phyloP scores from a whole-genome alignment of 176 grass and related monocot species.

The Bothriochloa decipiens region DNA sequence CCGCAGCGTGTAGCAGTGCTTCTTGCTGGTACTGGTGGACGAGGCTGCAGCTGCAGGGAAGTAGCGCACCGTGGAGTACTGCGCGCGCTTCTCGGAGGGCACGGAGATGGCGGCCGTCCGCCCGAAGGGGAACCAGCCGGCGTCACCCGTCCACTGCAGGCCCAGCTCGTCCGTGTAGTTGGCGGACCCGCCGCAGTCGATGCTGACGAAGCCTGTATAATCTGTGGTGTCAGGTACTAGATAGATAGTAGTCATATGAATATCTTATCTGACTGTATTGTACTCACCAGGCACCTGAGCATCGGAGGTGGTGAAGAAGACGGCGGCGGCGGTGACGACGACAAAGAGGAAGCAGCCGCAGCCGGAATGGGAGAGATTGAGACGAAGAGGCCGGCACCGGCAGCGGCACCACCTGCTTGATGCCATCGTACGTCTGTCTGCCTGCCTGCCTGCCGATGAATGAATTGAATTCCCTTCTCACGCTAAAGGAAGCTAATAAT shows the following conservation, averaged over 20 bases:
- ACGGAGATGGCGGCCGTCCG: slow-evolving; percentile 43
- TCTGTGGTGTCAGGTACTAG: too few relatives aligned
- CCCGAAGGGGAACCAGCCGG: neutral
- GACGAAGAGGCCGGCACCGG: too few relatives aligned
- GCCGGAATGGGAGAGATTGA: neutral
- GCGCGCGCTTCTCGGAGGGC: slow-evolving; percentile 45
- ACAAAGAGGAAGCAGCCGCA: neutral
- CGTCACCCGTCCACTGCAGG: slow-evolving; percentile 63
- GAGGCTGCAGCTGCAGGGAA: slow-evolving; percentile 35
- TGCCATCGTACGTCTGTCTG: neutral
- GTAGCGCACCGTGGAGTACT: slow-evolving; percentile 57
- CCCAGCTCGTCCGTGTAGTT: slow-evolving; percentile 69
- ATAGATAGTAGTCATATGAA: too few relatives aligned
- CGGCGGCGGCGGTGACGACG: neutral
- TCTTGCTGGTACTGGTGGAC: too few relatives aligned
- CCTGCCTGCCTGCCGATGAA: too few relatives aligned
- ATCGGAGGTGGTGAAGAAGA: neutral
- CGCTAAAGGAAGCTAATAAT: too few relatives aligned
- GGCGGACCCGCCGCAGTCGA: slow-evolving; percentile 62
- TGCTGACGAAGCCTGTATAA: slow-evolving; percentile 49
- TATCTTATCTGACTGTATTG: too few relatives aligned
- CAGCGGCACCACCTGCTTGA: neutral
- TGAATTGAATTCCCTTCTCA: too few relatives aligned
- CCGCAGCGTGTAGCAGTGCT: slow-evolving; percentile 72
- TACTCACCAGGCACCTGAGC: slow-evolving; percentile 24